phyloP scores from a whole-genome alignment of 257 asterid genomes.

The Solanum chiquidenum region DNA sequence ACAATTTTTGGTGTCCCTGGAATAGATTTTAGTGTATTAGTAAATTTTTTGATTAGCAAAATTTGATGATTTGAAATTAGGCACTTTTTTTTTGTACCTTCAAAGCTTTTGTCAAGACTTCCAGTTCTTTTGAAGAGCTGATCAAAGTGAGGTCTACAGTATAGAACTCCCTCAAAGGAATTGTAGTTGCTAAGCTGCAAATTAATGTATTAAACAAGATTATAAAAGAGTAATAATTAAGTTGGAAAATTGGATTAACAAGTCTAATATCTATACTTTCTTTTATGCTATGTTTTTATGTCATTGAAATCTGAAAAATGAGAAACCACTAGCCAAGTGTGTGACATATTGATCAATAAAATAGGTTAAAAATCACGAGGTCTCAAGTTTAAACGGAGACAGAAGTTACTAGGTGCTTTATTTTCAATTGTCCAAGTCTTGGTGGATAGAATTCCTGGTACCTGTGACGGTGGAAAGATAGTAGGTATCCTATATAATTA shows the following conservation, averaged over 20 bases:
- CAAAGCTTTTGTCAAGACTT: conserved; percentile 84
- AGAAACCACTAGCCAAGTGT: background rate
- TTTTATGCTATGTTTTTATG: background rate
- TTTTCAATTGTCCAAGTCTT: background rate
- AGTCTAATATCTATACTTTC: background rate
- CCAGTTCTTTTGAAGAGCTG: conserved; percentile 94
- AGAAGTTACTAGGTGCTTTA: background rate
- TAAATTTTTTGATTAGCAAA: background rate
- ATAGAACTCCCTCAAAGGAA: conserved; percentile 91
- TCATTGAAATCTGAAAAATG: background rate
- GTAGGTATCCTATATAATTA: background rate
- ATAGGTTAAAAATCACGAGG: background rate
- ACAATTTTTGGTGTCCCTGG: conserved; percentile 87
- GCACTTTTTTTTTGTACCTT: conserved; percentile 33
- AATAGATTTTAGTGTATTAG: background rate
- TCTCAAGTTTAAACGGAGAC: background rate
- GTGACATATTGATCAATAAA: background rate
- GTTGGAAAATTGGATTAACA: background rate
- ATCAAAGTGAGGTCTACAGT: conserved; percentile 97
- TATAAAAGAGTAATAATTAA: background rate
- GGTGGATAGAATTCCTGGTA: background rate
- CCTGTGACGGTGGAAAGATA: background rate
- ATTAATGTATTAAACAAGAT: background rate
- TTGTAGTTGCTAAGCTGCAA: conserved; percentile 78
- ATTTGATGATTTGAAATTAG: background rate